These are phyloP conservation scores for Purpureocillium takamizusanense DNA, from an alignment of 2,329 filamentous ascomycete species.

Conservation along the genomic window DNA sequence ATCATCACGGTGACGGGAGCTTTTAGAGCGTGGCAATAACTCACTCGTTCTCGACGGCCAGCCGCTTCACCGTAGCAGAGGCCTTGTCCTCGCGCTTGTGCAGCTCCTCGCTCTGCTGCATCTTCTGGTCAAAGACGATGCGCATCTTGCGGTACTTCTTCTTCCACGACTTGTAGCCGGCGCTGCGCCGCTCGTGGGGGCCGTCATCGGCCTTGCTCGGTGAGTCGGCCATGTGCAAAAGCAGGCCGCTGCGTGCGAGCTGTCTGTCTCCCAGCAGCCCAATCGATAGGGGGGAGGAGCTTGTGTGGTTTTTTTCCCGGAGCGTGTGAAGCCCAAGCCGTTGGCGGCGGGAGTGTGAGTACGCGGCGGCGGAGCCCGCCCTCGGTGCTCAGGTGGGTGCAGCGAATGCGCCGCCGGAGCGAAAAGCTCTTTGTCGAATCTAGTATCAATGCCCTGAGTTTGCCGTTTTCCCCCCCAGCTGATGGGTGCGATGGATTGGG, in stretches of 20 bases:
- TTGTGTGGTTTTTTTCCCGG: no score
- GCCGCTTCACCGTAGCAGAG: slow-evolving; percentile 67
- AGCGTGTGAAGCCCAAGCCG: no score
- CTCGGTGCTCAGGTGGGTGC: background rate
- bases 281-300: no score
- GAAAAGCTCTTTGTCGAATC: background rate
- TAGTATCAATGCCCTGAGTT: no score
- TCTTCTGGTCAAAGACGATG: slow-evolving; percentile 65
- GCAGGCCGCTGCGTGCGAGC: background rate
- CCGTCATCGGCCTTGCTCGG: slow-evolving; percentile 31
- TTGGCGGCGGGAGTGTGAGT: background rate
- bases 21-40: slow-evolving; percentile 20
- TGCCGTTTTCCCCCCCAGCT: background rate
- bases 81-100: slow-evolving; percentile 77
- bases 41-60: slow-evolving; percentile 90
- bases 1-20: slow-evolving; percentile 2
- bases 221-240: slow-evolving; percentile 19
- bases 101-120: slow-evolving; percentile 72
- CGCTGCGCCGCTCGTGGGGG: slow-evolving; percentile 30
- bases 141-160: slow-evolving; percentile 96
- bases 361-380: no score
- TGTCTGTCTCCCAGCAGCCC: background rate
- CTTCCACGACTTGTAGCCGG: slow-evolving; percentile 63
- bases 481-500: no score
- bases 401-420: background rate